Base-by-base conservation (phyloP, 306 rosid species). In the Canavalia ensiformis region DNA sequence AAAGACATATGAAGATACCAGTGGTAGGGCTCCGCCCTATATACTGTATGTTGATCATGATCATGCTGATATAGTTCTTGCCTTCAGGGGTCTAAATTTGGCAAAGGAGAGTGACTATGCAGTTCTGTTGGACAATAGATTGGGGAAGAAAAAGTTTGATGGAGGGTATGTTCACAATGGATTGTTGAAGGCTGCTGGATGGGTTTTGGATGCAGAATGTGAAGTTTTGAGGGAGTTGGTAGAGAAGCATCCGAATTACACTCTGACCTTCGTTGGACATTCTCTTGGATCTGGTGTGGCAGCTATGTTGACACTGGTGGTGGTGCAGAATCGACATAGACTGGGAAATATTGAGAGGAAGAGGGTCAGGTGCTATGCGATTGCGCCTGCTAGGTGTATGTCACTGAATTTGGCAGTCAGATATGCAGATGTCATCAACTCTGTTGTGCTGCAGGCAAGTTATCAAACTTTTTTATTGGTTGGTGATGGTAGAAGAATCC, bases 81-180 rank as follows among this genome's bases (percentile, higher is more conserved):
- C 94, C 63, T 60, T 94, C 51, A 85, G 97, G 84, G 98, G 98
- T 55, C 88, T 94, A 57, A 94, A 94, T 82, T 58, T 94, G 92
- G 97, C 91, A 56, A 94, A 83, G 76, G 97, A 94, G 80, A 90
- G 97, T 86, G 98, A 94, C 74, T 94, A 92, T 77, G 97, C 92
- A 1, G 91, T 91, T 81, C 75, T 94, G n/a, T 74, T 92, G 87
- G 98, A 94, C 67, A 94, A 94, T 83, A 85, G 46, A 77, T 87
- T 94, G 83, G 98, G 98, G 39, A 74, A 92, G 92, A 91, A 6
- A 82, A 94, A 94, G 68, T 85, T 92, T 82, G 98, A 92, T 84
- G 97, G 97, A 4, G 98, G 98, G 7, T 94, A 94, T 87, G 98
- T 94, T 85, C 98, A 94, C 86, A 94, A 94, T 78, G 98, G 98